phyloP scores from a whole-genome alignment of 225 moss, liverwort and hornwort genomes.

The Sphagnum tenellum region DNA sequence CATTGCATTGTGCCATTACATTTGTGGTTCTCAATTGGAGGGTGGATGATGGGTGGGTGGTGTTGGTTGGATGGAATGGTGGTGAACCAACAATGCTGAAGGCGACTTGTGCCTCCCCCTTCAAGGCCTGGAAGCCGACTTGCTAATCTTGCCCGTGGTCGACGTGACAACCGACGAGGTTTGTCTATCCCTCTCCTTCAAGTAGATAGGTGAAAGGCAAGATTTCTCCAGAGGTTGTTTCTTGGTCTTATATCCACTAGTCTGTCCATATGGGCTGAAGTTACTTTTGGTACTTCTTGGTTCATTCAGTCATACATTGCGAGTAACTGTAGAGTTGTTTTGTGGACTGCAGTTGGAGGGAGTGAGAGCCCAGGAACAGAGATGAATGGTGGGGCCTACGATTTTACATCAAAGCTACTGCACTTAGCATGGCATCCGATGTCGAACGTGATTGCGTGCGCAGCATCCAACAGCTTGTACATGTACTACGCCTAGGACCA shows the following conservation, averaged over 20 bases:
- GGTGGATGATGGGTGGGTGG: not conserved
- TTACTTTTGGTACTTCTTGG: no score
- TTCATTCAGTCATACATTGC: no score
- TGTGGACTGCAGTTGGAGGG: conserved; percentile 25
- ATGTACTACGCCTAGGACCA: conserved; percentile 99
- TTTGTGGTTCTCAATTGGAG: not conserved
- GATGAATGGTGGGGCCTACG: conserved; percentile 90
- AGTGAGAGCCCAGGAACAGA: conserved; percentile 87
- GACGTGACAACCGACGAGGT: conserved; percentile 88
- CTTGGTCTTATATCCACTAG: no score
- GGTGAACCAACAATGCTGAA: conserved; percentile 11
- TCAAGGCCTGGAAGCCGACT: conserved; percentile 75
- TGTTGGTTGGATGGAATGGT: conserved; percentile 8
- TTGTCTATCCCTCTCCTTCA: conserved; percentile 3
- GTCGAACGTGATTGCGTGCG: conserved; percentile 98
- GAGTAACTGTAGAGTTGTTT: no score
- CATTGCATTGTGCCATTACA: no score
- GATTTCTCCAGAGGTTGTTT: no score
- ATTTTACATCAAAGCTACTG: conserved; percentile 95
- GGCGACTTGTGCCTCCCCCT: conserved; percentile 78
- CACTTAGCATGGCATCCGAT: conserved; percentile 98
- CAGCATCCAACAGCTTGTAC: conserved; percentile 99
- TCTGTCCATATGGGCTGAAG: no score
- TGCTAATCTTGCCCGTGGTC: conserved; percentile 59
- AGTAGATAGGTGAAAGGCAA: no score